phyloP scores from a whole-genome alignment of 768 basidiomycete genomes.

The Macrocybe gigantea region DNA sequence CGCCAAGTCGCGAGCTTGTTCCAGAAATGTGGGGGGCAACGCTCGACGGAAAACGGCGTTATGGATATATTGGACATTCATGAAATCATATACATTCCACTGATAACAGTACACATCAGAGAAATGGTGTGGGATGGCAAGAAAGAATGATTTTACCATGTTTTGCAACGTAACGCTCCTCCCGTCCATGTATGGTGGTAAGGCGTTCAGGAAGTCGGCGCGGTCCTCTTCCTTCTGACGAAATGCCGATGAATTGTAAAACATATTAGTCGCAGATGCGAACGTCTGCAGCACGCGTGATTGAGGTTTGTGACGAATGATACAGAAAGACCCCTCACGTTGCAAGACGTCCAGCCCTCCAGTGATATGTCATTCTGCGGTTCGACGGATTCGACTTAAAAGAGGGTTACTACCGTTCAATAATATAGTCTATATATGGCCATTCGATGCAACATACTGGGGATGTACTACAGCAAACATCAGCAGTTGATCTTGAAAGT shows the following conservation, averaged over 20 bases:
- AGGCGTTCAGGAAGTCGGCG: slow-evolving; percentile 39
- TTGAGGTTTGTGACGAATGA: not conserved
- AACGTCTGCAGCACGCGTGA: slow-evolving; percentile 34
- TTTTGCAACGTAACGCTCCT: slow-evolving; percentile 47
- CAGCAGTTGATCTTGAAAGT: not conserved
- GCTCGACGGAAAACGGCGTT: slow-evolving; percentile 43
- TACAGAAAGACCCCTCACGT: slow-evolving; percentile 25
- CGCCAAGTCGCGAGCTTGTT: slow-evolving; percentile 54
- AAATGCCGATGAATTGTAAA: slow-evolving; percentile 54
- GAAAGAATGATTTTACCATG: slow-evolving; percentile 39
- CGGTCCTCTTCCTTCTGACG: slow-evolving; percentile 36
- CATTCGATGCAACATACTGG: slow-evolving; percentile 22
- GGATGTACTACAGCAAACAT: slow-evolving; percentile 22
- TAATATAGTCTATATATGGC: too few relatives aligned
- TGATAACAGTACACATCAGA: not conserved
- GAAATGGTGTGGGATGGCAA: not conserved
- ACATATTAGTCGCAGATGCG: slow-evolving; percentile 34
- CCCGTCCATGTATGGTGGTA: slow-evolving; percentile 49
- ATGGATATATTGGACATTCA: slow-evolving; percentile 70
- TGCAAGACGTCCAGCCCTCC: slow-evolving; percentile 62
- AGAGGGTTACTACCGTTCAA: not conserved
- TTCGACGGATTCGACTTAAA: slow-evolving; percentile 56
- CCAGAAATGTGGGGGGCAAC: slow-evolving; percentile 45
- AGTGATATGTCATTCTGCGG: slow-evolving; percentile 56
- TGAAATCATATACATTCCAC: slow-evolving; percentile 54